Percentiles rank a stretch among this genome's conserved stretches.
Evolutionary conservation across 495 filamentous ascomycete genomes (phyloP).

Genomic region (Tuber aestivum): DNA sequence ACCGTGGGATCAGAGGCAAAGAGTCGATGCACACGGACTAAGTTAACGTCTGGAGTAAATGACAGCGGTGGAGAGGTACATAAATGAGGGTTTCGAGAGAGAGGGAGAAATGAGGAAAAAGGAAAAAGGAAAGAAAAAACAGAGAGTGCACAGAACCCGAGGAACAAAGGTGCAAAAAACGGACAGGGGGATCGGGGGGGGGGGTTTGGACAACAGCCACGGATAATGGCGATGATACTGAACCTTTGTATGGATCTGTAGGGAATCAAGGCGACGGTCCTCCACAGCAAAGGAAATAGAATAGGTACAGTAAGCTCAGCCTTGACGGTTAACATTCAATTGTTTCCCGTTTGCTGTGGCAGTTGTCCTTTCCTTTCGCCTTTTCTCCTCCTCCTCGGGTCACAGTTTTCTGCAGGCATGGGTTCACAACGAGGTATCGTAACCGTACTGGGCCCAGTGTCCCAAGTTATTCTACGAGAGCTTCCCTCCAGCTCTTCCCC

Average conservation of each 20-base stretch:
- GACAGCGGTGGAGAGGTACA: neutral
- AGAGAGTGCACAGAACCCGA: neutral
- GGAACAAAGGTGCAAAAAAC: neutral
- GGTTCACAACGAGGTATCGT: neutral
- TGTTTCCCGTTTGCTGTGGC: neutral
- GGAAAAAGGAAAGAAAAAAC: neutral
- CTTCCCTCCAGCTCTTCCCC: neutral
- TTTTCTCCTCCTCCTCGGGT: neutral
- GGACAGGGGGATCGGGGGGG: neutral
- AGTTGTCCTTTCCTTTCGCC: neutral
- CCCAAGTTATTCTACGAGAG: neutral
- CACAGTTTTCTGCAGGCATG: neutral
- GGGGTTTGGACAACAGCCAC: neutral
- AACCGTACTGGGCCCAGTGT: neutral
- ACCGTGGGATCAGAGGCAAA: neutral
- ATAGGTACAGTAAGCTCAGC: neutral
- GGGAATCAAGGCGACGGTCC: neutral
- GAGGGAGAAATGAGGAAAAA: neutral
- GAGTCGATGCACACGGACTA: neutral
- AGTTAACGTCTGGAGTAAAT: neutral
- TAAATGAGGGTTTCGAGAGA: neutral
- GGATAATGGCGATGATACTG: neutral
- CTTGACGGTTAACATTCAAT: neutral
- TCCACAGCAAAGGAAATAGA: neutral
- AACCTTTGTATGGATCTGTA: neutral